Evolutionary conservation across 2,329 filamentous ascomycete genomes (phyloP), one percentile per base, ranked within the genome.

Genomic region (Didymella lethalis): DNA sequence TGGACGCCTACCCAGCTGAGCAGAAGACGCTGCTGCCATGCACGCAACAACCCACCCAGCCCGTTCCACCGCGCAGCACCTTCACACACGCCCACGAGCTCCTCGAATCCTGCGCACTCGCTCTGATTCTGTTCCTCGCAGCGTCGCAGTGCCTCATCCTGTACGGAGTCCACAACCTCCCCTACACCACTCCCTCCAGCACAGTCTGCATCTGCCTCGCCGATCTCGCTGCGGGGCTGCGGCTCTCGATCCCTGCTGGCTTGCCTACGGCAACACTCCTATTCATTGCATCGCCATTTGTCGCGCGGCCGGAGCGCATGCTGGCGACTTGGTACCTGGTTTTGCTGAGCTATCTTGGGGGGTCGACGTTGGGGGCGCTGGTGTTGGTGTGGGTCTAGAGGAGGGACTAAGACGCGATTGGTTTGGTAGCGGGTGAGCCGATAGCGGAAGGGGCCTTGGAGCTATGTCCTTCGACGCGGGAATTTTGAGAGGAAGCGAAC

Each of bases 291-390:
- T 64, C 62, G 7, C 67, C 69, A 3, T 65, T 61, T 23, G 36
- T 72, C 10, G 63, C 62, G 12, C 62, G 56, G 16, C 54, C 56
- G n/a, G 63, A 67, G 38, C 56, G 48, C 7, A 47, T 71, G 12
- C 59, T 62, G 2, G 49, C 62, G 40, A 62, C 55, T 40, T 60
- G 68, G 38, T 70, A 70, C 38, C 46, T 65, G 28, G 60, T 65
- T 6, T 47, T 72, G 32, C 58, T 71, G 25, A 66, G 64, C 49
- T 72, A 72, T 54, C 60, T 72, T 25, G 47, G 65, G 16, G 65
- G 69, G 20, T 61, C 65, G 32, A 62, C 61, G 29, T 54, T 59
- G 50, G 69, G 66, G 7, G 66, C 67, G 38, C 45, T 66, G 56
- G 45, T 67, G 49, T 59, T 67, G 43, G 47, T 51, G 34, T 50